Evolutionary conservation across 371 early-diverging fungal genomes (phyloP), one percentile per base, ranked within the genome.

Genomic region (Apophysomyces trapeziformis): DNA sequence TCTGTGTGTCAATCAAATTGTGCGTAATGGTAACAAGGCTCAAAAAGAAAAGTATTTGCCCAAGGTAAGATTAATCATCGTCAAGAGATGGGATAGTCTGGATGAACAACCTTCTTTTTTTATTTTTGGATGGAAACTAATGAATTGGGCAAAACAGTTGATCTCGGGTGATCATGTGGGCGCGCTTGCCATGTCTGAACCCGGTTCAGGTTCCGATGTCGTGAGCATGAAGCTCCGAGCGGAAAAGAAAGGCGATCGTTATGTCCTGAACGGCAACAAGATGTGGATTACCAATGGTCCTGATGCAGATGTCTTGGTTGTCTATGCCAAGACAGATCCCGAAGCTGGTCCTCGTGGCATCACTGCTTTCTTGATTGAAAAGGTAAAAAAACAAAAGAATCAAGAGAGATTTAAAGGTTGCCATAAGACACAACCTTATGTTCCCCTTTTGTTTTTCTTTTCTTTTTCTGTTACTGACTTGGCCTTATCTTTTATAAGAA

Each of bases 251-350:
- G 96, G 95, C 38, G 90, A 89, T 71, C 73, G 71, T 16, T 97
- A 95, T 72, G 75, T 94, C 5, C 69, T 94, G 60, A 95, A 93
- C 65, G 94, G 94, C 1, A 93, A 89, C 72, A 96, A 97, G 82
- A 89, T 96, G 81, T 98, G 99, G 99, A 98, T 98, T 75, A 98
- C 99, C 45, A 98, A 98, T 81, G 97, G 97, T 4, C 96, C 96
- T 14, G 96, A 96, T 78, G 96, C 97, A 12, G 89, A 97, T 74
- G 90, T 90, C 1, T 74, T 97, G 64, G 93, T 98, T 7, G 96
- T 97, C 7, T 98, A 97, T 75, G 97, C 97, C 39, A 97, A 97
- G 83, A 97, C 97, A 5, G 85, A 93, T 60, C 73, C 85, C 56
- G 81, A 88, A 32, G 89, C 92, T 35, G 94, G 94, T 5, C 89